Evolutionary conservation across 805 yeast genomes (phyloP), one percentile per base, ranked within the genome.

Genomic region (Candida berthetii): DNA sequence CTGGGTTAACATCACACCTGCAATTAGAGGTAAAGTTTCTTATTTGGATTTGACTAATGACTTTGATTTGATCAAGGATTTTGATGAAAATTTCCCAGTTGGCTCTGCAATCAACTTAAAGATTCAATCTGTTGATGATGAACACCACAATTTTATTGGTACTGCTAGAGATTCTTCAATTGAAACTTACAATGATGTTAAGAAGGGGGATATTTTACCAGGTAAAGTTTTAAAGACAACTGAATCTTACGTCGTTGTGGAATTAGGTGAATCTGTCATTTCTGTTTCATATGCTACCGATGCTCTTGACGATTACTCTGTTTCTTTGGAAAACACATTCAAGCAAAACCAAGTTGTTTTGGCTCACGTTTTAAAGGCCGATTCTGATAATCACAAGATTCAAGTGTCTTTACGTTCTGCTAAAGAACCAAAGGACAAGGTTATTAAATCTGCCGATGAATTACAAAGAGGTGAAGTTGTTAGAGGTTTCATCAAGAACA

Each of bases 401-500:
- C 69, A 72, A 35, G 83, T 87, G 22, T 77, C 87, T 1, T 66
- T 87, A 47, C 74, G 95, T 48, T 65, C 76, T 15, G 50, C 59
- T 1, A 55, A 59, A 6, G 60, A 61, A n/a, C 69, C 80, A 11
- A 68, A 63, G 41, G 83, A 82, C 50, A 76, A 69, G 51, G 53
- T 62, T 6, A 71, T 85, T 34, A 54, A 54, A 8, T 57, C 78
- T 3, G 55, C 69, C 32, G 58, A 68, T 4, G 90, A 85, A 48
- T 55, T 89, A 44, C 64, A 68, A 38, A 71, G 76, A 42, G 96
- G 95, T 33, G 82, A 79, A 44, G 71, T 87, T 53, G 80, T 90
- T 35, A 75, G 80, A 48, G 98, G 96, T n/a, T 83, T 82, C 49
- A 76, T 91, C 41, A 83, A 80, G 55, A 79, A 79, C 46, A 73